Base-by-base conservation (phyloP, 129 eudicot species). In the Sambucus nigra region DNA sequence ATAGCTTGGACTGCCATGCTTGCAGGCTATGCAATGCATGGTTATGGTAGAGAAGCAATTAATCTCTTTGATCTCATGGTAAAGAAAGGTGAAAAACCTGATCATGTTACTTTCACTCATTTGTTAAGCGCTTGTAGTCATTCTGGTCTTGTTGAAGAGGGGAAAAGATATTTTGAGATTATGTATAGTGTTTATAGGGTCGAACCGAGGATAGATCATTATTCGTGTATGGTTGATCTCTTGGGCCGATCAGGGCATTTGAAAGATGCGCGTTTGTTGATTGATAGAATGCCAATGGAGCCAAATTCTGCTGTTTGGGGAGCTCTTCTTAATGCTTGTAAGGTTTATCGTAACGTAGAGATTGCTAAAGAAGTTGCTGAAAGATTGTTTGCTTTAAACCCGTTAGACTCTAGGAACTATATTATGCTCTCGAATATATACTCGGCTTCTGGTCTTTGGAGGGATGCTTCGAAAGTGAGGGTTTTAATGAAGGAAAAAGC, bases 71-170 rank as follows among this genome's bases (percentile, higher is more conserved):
- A 69, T 14, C 5, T 10, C 38, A 71, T 75, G 82, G 65, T 75
- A 50, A 11, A 38, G 45, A 71, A 66, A 38, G 79, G 87, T 27
- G 13, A 63, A n/a, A 22, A 64, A 28, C 82, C 83, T 2, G 82
- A 80, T 68, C 87, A 76, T 69, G 74, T 80, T 23, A 80, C 80
- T 35, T 80, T 76, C 69, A 72, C 77, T 53, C 88, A 76, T 49
- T 63, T 79, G 62, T 44, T 74, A 27, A 79, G 78, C 12, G 81
- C 81, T 13, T 74, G 86, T 55, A 67, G 83, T 67, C 88, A 80
- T 68, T 73, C 77, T 0, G 80, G 83, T 26, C 80, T 76, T 65
- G 63, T 80, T 28, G 35, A 61, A 7, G 83, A 76, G 62, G 88
- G 88, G 16, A 61, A 59, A 26, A 51, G 31, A 16, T 67, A 23